Conservation (phyloP, 2,329 filamentous ascomycete species). For the Rhynchosporium agropyri region DNA sequence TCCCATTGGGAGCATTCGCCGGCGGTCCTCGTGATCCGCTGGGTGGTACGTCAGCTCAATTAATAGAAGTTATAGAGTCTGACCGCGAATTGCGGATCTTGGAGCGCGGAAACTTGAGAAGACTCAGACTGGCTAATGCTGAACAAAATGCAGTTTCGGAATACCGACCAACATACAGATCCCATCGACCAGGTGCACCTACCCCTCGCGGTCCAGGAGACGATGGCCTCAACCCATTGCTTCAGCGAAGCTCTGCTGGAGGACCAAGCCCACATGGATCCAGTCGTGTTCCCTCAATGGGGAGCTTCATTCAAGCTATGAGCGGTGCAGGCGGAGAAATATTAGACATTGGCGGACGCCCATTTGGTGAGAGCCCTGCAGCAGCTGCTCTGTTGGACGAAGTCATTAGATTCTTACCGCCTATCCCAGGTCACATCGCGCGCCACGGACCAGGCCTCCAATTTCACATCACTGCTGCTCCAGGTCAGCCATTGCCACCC, state of each 20-base stretch:
- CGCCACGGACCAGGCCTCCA: slow-evolving; percentile 58
- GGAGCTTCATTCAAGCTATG: slow-evolving; percentile 54
- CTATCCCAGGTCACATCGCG: slow-evolving; percentile 39
- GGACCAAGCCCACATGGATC: slow-evolving; percentile 49
- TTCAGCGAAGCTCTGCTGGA: slow-evolving; percentile 60
- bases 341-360: slow-evolving; percentile 40
- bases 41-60: slow-evolving; percentile 48
- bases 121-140: slow-evolving; percentile 33
- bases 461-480: slow-evolving; percentile 58
- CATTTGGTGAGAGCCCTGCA: slow-evolving; percentile 40
- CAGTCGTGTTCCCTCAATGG: slow-evolving; percentile 52
- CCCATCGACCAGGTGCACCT: slow-evolving; percentile 54
- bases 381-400: slow-evolving; percentile 38
- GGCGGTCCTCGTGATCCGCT: slow-evolving; percentile 57
- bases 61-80: slow-evolving; percentile 18
- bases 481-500: slow-evolving; percentile 51
- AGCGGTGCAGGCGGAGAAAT: slow-evolving; percentile 43
- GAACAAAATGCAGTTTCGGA: slow-evolving; percentile 42
- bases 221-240: slow-evolving; percentile 83
- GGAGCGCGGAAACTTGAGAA: no score
- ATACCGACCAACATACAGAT: slow-evolving; percentile 49
- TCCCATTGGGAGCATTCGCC: slow-evolving; percentile 59
- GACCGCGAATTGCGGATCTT: neutral
- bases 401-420: slow-evolving; percentile 41
- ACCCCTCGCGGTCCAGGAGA: slow-evolving; percentile 59